phyloP scores from a whole-genome alignment of 306 rosid species.

The Styphnolobium japonicum region DNA sequence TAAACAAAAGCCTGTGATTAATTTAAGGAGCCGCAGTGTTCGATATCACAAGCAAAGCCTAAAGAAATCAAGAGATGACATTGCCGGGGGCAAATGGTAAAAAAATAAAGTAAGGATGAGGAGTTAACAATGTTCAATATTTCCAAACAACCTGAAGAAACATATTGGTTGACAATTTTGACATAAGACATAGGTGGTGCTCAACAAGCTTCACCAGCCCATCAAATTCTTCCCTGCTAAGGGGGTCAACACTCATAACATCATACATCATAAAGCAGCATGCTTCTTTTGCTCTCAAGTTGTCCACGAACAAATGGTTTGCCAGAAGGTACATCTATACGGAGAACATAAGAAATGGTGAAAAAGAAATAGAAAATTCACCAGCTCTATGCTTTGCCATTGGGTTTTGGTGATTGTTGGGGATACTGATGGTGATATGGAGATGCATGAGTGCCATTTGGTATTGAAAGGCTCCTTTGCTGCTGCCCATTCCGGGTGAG shows the following conservation, averaged over 20 bases:
- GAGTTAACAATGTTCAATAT: constrained; percentile 33
- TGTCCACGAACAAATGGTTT: constrained; percentile 62
- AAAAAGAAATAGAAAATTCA: constrained; percentile 32
- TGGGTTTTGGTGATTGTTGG: constrained; percentile 88
- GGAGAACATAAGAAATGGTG: constrained; percentile 4
- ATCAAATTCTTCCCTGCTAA: constrained; percentile 30
- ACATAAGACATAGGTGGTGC: constrained; percentile 34
- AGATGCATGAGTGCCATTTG: constrained; percentile 75
- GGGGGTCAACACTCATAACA: constrained; percentile 44
- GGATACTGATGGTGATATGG: constrained; percentile 85
- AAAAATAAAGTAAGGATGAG: constrained; percentile 27
- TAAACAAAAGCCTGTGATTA: constrained; percentile 29
- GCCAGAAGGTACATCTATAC: constrained; percentile 47
- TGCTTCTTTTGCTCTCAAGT: constrained; percentile 50
- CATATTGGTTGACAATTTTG: constrained; percentile 34
- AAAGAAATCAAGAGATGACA: constrained; percentile 11
- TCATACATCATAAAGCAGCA: constrained; percentile 51
- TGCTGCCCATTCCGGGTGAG: constrained; percentile 66
- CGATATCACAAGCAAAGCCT: constrained; percentile 18
- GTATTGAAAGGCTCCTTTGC: constrained; percentile 73
- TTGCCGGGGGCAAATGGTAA: constrained; percentile 16
- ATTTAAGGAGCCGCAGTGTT: neutral
- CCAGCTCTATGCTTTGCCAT: constrained; percentile 62
- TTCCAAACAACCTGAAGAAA: constrained; percentile 39
- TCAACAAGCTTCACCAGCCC: constrained; percentile 40